These are phyloP conservation scores for Thymus quinquecostatus DNA, from an alignment of 257 asterid species.

Conservation along the genomic window DNA sequence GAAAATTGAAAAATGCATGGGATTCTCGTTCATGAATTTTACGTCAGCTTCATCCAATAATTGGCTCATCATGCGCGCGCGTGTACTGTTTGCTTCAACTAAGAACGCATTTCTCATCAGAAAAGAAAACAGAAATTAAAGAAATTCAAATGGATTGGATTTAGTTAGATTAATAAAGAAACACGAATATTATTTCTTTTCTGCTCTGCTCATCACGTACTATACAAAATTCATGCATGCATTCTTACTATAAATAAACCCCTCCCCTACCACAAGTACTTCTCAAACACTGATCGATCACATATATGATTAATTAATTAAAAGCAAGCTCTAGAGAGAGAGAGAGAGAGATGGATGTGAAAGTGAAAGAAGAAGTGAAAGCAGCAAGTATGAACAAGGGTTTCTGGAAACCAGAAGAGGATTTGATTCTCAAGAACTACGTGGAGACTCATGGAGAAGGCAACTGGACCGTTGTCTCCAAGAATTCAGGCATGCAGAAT, in stretches of 20 bases:
- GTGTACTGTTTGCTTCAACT: too few species aligned
- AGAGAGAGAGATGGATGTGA: constrained; percentile 40
- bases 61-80: constrained; percentile 31
- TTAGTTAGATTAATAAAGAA: neutral
- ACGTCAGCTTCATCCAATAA: constrained; percentile 29
- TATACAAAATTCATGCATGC: constrained; percentile 4
- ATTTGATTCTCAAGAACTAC: constrained; percentile 50
- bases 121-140: too few species aligned
- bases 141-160: too few species aligned
- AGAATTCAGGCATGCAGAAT: constrained; percentile 45
- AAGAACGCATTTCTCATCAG: too few species aligned
- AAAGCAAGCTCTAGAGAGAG: neutral
- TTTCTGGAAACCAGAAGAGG: constrained; percentile 75
- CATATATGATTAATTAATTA: too few species aligned
- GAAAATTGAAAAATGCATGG: neutral
- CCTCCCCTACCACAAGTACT: too few species aligned
- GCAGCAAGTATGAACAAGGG: constrained; percentile 49
- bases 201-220: too few species aligned
- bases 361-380: neutral
- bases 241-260: constrained; percentile 21
- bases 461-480: constrained; percentile 56
- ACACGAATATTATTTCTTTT: too few species aligned
- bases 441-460: constrained; percentile 66
- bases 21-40: neutral
- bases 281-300: too few species aligned